Percentiles rank a stretch among this genome's conserved stretches.
These are phyloP conservation scores for Nemania diffusa DNA, from an alignment of 2,329 filamentous ascomycete genomes.

Conservation along the genomic window DNA sequence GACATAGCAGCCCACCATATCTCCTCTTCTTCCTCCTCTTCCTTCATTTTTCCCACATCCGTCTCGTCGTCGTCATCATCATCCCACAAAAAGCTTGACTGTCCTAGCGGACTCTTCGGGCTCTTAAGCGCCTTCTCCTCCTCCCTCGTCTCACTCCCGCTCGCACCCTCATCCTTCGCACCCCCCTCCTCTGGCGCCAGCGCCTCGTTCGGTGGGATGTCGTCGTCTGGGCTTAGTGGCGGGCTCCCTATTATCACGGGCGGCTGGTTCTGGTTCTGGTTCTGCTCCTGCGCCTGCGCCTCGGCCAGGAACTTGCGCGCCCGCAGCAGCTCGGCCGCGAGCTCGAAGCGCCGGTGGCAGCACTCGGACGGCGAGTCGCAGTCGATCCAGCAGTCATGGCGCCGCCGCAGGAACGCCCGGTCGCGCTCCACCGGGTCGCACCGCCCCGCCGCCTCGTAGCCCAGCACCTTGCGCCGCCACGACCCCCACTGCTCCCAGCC, in stretches of 20 bases:
- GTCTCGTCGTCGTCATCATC: slow-evolving; percentile 28
- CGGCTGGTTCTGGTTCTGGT: slow-evolving; percentile 20
- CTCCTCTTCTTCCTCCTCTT: slow-evolving; percentile 20
- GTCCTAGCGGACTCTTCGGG: slow-evolving; percentile 20
- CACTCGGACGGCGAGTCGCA: slow-evolving; percentile 58
- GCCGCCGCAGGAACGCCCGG: slow-evolving; percentile 36
- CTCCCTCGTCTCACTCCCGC: slow-evolving; percentile 10
- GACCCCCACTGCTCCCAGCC: slow-evolving; percentile 48
- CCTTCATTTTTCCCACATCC: background rate
- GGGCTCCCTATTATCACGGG: slow-evolving; percentile 26
- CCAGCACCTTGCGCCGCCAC: slow-evolving; percentile 46
- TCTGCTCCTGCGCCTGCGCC: slow-evolving; percentile 36
- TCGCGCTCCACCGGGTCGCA: slow-evolving; percentile 44
- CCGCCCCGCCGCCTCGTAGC: slow-evolving; percentile 41
- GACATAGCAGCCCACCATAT: slow-evolving; percentile 29
- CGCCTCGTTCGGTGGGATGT: slow-evolving; percentile 36
- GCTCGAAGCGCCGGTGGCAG: slow-evolving; percentile 52
- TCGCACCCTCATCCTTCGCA: slow-evolving; percentile 1
- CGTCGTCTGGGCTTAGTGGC: slow-evolving; percentile 31
- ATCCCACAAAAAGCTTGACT: slow-evolving; percentile 39
- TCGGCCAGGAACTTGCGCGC: slow-evolving; percentile 9
- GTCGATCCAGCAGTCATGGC: slow-evolving; percentile 44
- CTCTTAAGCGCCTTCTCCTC: slow-evolving; percentile 24
- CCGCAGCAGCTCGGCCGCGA: slow-evolving; percentile 55
- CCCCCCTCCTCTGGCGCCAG: slow-evolving; percentile 20